Evolutionary conservation across 2,329 filamentous ascomycete species (phyloP).

Genomic region (Paraphaeosphaeria sporulosa): DNA sequence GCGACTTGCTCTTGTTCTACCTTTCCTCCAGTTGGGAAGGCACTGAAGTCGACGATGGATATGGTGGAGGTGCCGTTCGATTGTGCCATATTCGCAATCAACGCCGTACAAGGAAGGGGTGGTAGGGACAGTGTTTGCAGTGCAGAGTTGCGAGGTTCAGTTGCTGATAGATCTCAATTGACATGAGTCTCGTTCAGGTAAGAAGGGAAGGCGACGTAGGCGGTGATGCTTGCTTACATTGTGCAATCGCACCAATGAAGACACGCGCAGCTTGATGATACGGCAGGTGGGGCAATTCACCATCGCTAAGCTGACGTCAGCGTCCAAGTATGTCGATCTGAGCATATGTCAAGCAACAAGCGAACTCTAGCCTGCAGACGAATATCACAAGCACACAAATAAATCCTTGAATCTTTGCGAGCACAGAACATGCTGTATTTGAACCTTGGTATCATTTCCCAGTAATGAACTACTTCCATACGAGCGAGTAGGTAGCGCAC

Average conservation of each 20-base stretch:
- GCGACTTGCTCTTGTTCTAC: constrained; percentile 33
- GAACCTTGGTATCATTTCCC: not conserved
- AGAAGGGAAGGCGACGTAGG: not conserved
- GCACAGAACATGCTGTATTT: not conserved
- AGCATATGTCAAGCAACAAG: not conserved
- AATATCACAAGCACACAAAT: not conserved
- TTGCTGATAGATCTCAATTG: not conserved
- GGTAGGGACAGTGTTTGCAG: too few relatives aligned
- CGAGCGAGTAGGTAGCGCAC: not conserved
- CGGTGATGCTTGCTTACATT: not conserved
- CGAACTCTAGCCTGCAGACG: not conserved
- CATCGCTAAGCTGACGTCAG: constrained; percentile 11
- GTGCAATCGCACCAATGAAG: constrained; percentile 10
- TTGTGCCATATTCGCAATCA: not conserved
- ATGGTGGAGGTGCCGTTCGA: constrained; percentile 20
- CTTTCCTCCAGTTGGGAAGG: constrained; percentile 26
- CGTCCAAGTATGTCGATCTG: constrained; percentile 1
- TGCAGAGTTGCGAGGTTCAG: not conserved
- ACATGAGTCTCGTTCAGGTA: not conserved
- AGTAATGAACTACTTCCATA: not conserved
- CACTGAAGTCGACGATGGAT: constrained; percentile 40
- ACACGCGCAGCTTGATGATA: not conserved
- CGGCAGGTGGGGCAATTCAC: constrained; percentile 2
- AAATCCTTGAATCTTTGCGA: not conserved
- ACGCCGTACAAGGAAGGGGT: not conserved